Evolutionary conservation across 2,329 filamentous ascomycete genomes (phyloP).

Genomic region (Trichoderma atroviride): DNA sequence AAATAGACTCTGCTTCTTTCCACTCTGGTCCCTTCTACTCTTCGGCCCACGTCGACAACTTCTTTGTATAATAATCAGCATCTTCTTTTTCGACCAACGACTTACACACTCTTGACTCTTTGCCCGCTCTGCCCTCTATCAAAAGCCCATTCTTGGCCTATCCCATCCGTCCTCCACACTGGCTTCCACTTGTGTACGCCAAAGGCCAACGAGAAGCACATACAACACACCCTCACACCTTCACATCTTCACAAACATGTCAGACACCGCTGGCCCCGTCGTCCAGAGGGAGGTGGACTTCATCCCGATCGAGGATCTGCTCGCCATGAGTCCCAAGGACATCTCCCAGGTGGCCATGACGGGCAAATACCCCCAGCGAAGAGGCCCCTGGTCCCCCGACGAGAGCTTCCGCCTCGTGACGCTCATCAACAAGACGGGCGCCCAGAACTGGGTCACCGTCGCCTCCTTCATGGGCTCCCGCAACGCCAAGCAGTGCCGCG

Average conservation of each 20-base stretch:
- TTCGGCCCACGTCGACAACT: not conserved
- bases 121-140: not conserved
- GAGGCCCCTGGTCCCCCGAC: slow-evolving; percentile 80
- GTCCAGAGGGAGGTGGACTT: slow-evolving; percentile 6
- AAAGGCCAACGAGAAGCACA: not conserved
- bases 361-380: slow-evolving; percentile 35
- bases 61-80: not conserved
- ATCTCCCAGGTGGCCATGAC: not conserved
- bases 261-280: not conserved
- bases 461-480: slow-evolving; percentile 73
- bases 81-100: not conserved
- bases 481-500: slow-evolving; percentile 91
- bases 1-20: not conserved
- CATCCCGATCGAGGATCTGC: slow-evolving; percentile 5
- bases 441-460: slow-evolving; percentile 89
- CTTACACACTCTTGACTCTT: not conserved
- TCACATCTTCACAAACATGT: not conserved
- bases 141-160: not conserved
- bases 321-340: not conserved
- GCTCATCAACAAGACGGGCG: slow-evolving; percentile 71
- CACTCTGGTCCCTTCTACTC: not conserved
- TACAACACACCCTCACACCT: not conserved
- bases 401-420: slow-evolving; percentile 74
- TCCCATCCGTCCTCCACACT: not conserved
- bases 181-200: not conserved